Base-by-base conservation (phyloP, 768 basidiomycete species). In the Mycena epipterygia region DNA sequence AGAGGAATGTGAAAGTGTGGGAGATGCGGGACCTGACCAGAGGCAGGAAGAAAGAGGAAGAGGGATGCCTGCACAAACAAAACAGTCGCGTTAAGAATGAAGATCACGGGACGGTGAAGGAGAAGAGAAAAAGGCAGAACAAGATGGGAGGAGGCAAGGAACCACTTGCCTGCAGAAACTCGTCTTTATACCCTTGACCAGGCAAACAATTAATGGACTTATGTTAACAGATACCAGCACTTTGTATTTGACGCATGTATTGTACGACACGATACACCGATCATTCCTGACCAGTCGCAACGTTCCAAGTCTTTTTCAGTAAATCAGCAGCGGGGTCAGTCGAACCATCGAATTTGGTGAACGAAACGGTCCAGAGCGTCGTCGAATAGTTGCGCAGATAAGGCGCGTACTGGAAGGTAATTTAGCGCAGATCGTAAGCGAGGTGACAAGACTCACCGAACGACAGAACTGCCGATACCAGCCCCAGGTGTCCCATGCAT, bases 391-490 rank as follows among this genome's bases (percentile, higher is more conserved):
- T 93, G 58, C 91, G 89, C 61, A 95, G 80, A 78, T 95, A 94
- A 0, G 93, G 92, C 5, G 93, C 89, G 73, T 95, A 95, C 94
- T 95, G 70, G 21, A 35, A 73, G 70, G 35, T 9, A 8, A 30
- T 65, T 17, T 30, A 42, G n/a, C 46, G 12, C 29, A 49, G 19
- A 51, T 21, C 67, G 19, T 3, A 11, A 51, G 7, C 27, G 13
- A 37, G 35, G 35, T 62, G 27, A 42, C 29, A 42, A 16, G n/a
- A 83, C 94, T 72, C 62, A 96, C 95, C 79, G 82, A 86, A 75
- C 95, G 86, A 79, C 93, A 94, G 83, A 95, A 96, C 74, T 97
- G 94, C 68, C 93, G 85, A 74, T 93, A 96, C 95, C 95, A 97
- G 2, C 93, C 91, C 92, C 94, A 95, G 0, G 91, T 93, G 81